Percentiles rank a stretch among this genome's conserved stretches.
These are phyloP conservation scores for Pichia sp. DNA, from an alignment of 1,139 yeast species.

Conservation along the genomic window DNA sequence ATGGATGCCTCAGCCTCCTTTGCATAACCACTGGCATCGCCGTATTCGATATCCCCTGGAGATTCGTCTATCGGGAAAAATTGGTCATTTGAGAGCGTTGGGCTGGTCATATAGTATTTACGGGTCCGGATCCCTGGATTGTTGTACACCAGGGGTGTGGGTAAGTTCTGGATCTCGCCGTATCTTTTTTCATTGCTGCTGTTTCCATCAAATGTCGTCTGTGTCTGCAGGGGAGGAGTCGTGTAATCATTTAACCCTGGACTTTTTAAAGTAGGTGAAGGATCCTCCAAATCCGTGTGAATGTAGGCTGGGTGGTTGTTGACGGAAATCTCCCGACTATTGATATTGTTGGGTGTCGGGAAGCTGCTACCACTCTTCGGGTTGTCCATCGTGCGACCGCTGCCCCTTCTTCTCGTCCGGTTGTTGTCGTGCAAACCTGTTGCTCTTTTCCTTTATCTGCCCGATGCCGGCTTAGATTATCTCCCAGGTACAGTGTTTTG, in stretches of 20 bases:
- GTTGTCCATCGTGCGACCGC: background rate
- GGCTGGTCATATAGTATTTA: background rate
- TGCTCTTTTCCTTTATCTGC: background rate
- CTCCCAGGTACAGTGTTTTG: background rate
- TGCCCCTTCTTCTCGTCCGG: background rate
- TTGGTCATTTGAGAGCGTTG: background rate
- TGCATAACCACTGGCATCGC: background rate
- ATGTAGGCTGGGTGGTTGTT: background rate
- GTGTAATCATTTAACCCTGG: conserved; percentile 5
- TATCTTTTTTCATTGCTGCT: conserved; percentile 3
- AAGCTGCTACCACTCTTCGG: background rate
- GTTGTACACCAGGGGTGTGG: conserved; percentile 23
- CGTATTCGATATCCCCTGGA: background rate
- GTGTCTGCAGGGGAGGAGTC: conserved; percentile 19
- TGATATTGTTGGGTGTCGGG: background rate
- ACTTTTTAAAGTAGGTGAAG: conserved; percentile 2
- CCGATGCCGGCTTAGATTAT: background rate
- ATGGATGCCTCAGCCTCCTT: background rate
- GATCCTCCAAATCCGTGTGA: background rate
- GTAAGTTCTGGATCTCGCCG: conserved; percentile 23
- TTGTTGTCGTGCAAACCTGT: background rate
- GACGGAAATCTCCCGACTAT: background rate
- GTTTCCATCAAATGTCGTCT: conserved; percentile 5
- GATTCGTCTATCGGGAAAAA: background rate
- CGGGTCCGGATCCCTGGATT: background rate